Conservation (phyloP, 2,329 filamentous ascomycete species). For the Penicillium hesseltinei region DNA sequence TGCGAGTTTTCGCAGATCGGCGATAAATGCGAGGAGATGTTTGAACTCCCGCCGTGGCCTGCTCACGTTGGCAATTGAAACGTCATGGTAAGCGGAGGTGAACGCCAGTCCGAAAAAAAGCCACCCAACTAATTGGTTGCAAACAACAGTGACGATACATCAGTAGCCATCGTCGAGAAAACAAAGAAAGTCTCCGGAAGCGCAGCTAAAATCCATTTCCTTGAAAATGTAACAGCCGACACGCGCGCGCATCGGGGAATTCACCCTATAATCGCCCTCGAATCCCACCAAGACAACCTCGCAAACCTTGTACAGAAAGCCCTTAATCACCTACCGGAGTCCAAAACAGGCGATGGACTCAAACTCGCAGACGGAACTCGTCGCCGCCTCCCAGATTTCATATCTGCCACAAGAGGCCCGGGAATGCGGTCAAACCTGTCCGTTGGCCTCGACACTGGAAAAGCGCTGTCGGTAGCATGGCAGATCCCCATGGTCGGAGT, state of each 20-base stretch:
- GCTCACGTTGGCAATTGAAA: constrained; percentile 48
- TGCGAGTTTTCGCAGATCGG: constrained; percentile 22
- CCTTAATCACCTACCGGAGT: constrained; percentile 54
- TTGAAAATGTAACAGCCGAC: constrained; percentile 78
- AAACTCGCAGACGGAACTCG: constrained; percentile 22
- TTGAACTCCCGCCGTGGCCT: constrained; percentile 27
- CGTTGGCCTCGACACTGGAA: constrained; percentile 77
- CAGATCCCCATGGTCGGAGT: constrained; percentile 78
- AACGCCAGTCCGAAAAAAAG: background rate
- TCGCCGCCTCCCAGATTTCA: constrained; percentile 67
- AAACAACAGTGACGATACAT: constrained; percentile 76
- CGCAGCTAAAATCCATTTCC: constrained; percentile 66
- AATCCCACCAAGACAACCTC: constrained; percentile 71
- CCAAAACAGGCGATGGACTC: constrained; percentile 17
- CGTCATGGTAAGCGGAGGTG: constrained; percentile 40
- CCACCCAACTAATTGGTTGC: background rate
- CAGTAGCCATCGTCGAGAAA: constrained; percentile 75
- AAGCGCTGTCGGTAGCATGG: constrained; percentile 83
- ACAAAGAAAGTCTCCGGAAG: constrained; percentile 16
- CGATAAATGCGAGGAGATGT: constrained; percentile 7
- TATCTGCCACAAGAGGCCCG: constrained; percentile 86
- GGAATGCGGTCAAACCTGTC: constrained; percentile 80
- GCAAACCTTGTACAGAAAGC: constrained; percentile 66
- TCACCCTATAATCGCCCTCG: constrained; percentile 71
- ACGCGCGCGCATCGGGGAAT: constrained; percentile 74